A percentile compares a stretch with the other conserved stretches of the same genome.
Conservation (phyloP, 331 rosid species). For the Cydonia oblonga region DNA sequence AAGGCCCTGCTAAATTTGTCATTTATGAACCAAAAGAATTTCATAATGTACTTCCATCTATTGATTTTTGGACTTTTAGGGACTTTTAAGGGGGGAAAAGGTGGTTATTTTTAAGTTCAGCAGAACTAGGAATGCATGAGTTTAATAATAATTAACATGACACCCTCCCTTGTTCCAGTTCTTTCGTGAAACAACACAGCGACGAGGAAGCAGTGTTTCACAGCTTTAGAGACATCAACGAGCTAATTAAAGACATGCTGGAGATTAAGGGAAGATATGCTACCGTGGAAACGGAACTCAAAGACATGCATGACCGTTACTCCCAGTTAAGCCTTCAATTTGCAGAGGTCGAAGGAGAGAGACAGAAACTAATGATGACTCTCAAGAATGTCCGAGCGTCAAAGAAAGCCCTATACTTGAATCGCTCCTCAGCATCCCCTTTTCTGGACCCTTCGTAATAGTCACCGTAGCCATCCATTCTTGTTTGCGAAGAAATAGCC, state of each 20-base stretch:
- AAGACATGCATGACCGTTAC: conserved; percentile 94
- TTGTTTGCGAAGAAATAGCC: conserved; percentile 15
- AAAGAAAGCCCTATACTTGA: conserved; percentile 33
- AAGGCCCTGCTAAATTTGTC: not conserved
- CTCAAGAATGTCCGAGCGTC: conserved; percentile 68
- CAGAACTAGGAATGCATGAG: not conserved
- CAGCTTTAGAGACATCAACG: conserved; percentile 95
- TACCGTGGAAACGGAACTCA: conserved; percentile 69
- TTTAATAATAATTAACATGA: conserved; percentile 2
- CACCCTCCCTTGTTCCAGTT: conserved; percentile 38
- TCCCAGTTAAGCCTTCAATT: conserved; percentile 93
- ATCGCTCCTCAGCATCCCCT: conserved; percentile 28
- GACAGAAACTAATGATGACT: conserved; percentile 94
- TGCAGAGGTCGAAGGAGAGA: conserved; percentile 98
- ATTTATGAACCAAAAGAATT: not conserved
- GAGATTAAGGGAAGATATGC: conserved; percentile 68
- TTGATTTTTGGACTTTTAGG: not conserved
- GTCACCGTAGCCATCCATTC: conserved; percentile 11
- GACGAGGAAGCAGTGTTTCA: conserved; percentile 86
- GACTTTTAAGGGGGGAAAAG: not conserved
- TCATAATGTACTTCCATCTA: not conserved
- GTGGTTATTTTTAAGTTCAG: not conserved
- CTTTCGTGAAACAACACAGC: conserved; percentile 83
- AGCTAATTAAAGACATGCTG: conserved; percentile 86
- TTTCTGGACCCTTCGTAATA: conserved; percentile 44